Evolutionary conservation across 345 rosid genomes (phyloP).

Genomic region (Arabis hirsuta): DNA sequence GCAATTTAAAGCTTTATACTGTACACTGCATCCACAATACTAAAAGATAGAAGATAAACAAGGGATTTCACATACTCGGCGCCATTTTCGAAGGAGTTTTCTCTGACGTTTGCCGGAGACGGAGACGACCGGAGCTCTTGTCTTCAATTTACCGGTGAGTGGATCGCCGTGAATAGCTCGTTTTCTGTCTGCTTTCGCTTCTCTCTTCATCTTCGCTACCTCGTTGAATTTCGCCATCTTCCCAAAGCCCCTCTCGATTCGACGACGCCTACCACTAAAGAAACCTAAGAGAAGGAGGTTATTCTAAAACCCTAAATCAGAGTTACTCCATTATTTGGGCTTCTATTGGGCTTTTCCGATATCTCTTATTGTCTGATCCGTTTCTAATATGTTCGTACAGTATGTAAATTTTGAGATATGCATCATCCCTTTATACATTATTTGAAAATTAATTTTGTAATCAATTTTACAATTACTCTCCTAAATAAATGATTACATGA

Average conservation of each 20-base stretch:
- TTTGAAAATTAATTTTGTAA: too few species aligned
- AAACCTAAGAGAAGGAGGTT: background rate
- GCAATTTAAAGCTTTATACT: background rate
- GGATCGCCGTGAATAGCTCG: slow-evolving; percentile 76
- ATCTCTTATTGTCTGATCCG: too few species aligned
- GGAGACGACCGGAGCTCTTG: slow-evolving; percentile 49
- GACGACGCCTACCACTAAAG: slow-evolving; percentile 12
- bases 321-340: background rate
- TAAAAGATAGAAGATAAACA: background rate
- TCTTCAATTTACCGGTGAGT: slow-evolving; percentile 58
- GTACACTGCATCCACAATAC: background rate
- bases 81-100: slow-evolving; percentile 81
- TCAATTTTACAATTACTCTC: too few species aligned
- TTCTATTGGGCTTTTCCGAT: slow-evolving; percentile 25
- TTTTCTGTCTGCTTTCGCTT: slow-evolving; percentile 55
- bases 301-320: slow-evolving; percentile 35
- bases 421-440: too few species aligned
- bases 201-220: slow-evolving; percentile 76
- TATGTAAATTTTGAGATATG: too few species aligned
- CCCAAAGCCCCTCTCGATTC: background rate
- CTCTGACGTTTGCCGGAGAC: slow-evolving; percentile 82
- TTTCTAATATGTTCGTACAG: too few species aligned
- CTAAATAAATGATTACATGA: too few species aligned
- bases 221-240: slow-evolving; percentile 90
- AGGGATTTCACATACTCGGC: slow-evolving; percentile 50